A percentile compares a stretch with the other conserved stretches of the same genome.
Conservation (phyloP, 805 yeast species). For the Metschnikowia lochheadii region DNA sequence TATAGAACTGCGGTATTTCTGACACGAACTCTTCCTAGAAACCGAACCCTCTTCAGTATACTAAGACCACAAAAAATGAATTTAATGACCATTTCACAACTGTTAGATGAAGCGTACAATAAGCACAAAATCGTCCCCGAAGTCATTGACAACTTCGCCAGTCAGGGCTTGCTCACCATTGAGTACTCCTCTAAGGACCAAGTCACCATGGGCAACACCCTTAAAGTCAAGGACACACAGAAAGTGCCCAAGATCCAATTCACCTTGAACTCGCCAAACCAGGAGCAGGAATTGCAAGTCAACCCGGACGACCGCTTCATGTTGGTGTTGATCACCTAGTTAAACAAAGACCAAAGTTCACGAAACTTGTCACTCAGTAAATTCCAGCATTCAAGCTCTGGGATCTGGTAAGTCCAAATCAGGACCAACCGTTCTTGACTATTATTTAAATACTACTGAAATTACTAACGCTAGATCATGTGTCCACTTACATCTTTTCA, state of each 20-base stretch:
- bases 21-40: background rate
- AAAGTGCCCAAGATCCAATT: slow-evolving; percentile 61
- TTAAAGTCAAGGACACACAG: slow-evolving; percentile 65
- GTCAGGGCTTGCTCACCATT: slow-evolving; percentile 59
- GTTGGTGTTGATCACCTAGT: slow-evolving; percentile 79
- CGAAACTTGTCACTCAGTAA: slow-evolving; percentile 60
- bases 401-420: too few relatives aligned
- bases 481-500: too few relatives aligned
- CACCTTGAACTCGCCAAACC: slow-evolving; percentile 48
- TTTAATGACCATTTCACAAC: slow-evolving; percentile 51
- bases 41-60: background rate
- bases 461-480: too few relatives aligned
- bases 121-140: slow-evolving; percentile 52
- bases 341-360: slow-evolving; percentile 92
- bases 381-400: too few relatives aligned
- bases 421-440: too few relatives aligned
- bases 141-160: slow-evolving; percentile 44
- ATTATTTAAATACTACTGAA: too few relatives aligned
- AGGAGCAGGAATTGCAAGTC: slow-evolving; percentile 40
- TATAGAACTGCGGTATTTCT: slow-evolving; percentile 47
- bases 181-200: slow-evolving; percentile 53
- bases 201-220: slow-evolving; percentile 76
- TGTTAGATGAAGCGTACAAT: slow-evolving; percentile 46
- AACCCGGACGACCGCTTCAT: slow-evolving; percentile 55
- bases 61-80: slow-evolving; percentile 27